Percentiles rank a stretch among this genome's conserved stretches.
phyloP scores from a whole-genome alignment of 768 basidiomycete genomes.

The Amanita phalloides region DNA sequence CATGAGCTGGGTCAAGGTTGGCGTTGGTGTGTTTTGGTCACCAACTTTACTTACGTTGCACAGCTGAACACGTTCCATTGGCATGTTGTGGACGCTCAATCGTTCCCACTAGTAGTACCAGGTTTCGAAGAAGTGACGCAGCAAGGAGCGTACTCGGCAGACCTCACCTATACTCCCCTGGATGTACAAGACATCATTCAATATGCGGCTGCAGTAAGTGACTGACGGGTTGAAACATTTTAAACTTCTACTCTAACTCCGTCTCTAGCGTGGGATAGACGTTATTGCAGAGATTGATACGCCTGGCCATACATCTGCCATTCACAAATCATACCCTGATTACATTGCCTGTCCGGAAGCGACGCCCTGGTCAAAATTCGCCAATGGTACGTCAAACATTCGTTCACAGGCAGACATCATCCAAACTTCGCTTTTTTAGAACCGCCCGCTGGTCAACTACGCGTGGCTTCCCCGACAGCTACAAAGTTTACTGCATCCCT shows the following conservation, averaged over 20 bases:
- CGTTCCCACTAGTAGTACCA: conserved; percentile 62
- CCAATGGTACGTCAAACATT: conserved; percentile 25
- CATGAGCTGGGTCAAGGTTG: conserved; percentile 67
- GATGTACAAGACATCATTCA: conserved; percentile 51
- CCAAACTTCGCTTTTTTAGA: conserved; percentile 23
- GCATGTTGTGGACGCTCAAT: conserved; percentile 78
- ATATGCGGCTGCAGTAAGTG: conserved; percentile 62
- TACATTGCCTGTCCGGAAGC: conserved; percentile 59
- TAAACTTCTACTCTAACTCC: background rate
- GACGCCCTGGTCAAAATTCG: conserved; percentile 51
- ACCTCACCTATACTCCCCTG: conserved; percentile 36
- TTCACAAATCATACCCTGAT: conserved; percentile 61
- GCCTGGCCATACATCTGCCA: conserved; percentile 72
- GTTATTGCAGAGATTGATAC: conserved; percentile 71
- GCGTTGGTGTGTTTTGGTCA: conserved; percentile 17
- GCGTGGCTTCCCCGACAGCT: conserved; percentile 49
- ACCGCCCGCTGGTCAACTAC: conserved; percentile 79
- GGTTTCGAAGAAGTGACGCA: conserved; percentile 47
- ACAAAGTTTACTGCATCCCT: conserved; percentile 49
- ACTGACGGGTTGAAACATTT: background rate
- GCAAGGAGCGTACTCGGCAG: conserved; percentile 57
- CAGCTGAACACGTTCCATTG: conserved; percentile 75
- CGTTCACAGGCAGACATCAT: background rate
- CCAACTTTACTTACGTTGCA: background rate
- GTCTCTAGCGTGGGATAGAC: conserved; percentile 56